A percentile compares a stretch with the other conserved stretches of the same genome.
phyloP scores from a whole-genome alignment of 2,329 filamentous ascomycete genomes.

The Talaromyces piceae region DNA sequence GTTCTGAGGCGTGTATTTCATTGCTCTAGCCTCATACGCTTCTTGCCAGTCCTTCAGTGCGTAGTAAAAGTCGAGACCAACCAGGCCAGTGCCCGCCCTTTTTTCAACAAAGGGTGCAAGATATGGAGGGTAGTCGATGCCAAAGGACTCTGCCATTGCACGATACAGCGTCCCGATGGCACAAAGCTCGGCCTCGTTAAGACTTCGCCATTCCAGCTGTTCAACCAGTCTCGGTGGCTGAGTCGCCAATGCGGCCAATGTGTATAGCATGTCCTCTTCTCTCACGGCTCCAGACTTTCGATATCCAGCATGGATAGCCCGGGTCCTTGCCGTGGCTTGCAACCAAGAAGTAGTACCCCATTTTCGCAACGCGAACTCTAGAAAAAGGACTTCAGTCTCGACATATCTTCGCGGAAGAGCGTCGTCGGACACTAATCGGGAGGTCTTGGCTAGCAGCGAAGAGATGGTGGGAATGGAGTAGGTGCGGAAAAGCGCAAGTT shows the following conservation, averaged over 20 bases:
- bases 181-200: slow-evolving; percentile 61
- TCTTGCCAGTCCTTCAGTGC: slow-evolving; percentile 37
- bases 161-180: slow-evolving; percentile 66
- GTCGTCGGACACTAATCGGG: slow-evolving; percentile 37
- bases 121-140: slow-evolving; percentile 43
- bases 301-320: slow-evolving; percentile 55
- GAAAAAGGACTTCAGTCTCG: slow-evolving; percentile 45
- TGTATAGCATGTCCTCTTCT: slow-evolving; percentile 59
- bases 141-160: slow-evolving; percentile 62
- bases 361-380: slow-evolving; percentile 41
- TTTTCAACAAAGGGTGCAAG: slow-evolving; percentile 16
- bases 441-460: slow-evolving; percentile 41
- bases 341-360: slow-evolving; percentile 39
- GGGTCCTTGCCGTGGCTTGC: slow-evolving; percentile 54
- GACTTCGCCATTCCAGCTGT: slow-evolving; percentile 61
- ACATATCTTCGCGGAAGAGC: slow-evolving; percentile 42
- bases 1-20: slow-evolving; percentile 49
- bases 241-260: slow-evolving; percentile 56
- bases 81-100: slow-evolving; percentile 37
- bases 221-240: slow-evolving; percentile 59
- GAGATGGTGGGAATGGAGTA: slow-evolving; percentile 54
- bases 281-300: slow-evolving; percentile 52
- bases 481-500: slow-evolving; percentile 55
- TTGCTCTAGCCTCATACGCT: slow-evolving; percentile 51
- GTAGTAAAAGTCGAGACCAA: slow-evolving; percentile 46